Conservation (phyloP, 495 filamentous ascomycete genomes). For the Eremomyces bilateralis region DNA sequence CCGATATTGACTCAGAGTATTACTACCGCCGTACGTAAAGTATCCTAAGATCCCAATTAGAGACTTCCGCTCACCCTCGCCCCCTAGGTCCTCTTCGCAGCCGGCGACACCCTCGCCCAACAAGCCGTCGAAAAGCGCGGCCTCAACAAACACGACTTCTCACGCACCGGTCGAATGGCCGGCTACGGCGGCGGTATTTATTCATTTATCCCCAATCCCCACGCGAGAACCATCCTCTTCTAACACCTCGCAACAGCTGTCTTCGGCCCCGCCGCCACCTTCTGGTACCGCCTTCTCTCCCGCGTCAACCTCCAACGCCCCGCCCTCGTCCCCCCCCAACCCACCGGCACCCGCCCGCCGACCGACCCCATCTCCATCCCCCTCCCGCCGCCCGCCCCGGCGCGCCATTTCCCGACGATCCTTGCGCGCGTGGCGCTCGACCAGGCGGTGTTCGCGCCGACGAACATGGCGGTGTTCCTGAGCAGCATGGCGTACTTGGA, state of each 20-base stretch:
- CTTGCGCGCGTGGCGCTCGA: slow-evolving; percentile 62
- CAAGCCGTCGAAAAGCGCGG: slow-evolving; percentile 76
- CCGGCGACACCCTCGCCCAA: slow-evolving; percentile 82
- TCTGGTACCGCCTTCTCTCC: slow-evolving; percentile 70
- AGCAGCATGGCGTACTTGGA: slow-evolving; percentile 75
- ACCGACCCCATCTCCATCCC: no score
- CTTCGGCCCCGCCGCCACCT: slow-evolving; percentile 80
- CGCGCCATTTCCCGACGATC: no score
- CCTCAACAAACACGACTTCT: slow-evolving; percentile 54
- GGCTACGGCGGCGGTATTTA: slow-evolving; percentile 81
- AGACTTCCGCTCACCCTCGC: neutral
- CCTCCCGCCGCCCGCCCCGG: slow-evolving; percentile 33
- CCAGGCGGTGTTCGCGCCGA: slow-evolving; percentile 68
- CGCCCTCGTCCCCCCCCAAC: no score
- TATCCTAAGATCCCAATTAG: neutral
- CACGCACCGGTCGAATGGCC: slow-evolving; percentile 73
- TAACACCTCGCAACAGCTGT: no score
- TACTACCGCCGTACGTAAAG: slow-evolving; percentile 50
- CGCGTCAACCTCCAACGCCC: slow-evolving; percentile 19
- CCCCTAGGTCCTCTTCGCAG: slow-evolving; percentile 57
- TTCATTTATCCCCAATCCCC: no score
- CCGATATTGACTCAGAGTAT: slow-evolving; percentile 77
- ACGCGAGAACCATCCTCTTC: no score
- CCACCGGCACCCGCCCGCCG: no score
- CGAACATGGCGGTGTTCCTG: slow-evolving; percentile 64